phyloP scores from a whole-genome alignment of 2,329 filamentous ascomycete genomes.

The Epichloe brachyelytri region DNA sequence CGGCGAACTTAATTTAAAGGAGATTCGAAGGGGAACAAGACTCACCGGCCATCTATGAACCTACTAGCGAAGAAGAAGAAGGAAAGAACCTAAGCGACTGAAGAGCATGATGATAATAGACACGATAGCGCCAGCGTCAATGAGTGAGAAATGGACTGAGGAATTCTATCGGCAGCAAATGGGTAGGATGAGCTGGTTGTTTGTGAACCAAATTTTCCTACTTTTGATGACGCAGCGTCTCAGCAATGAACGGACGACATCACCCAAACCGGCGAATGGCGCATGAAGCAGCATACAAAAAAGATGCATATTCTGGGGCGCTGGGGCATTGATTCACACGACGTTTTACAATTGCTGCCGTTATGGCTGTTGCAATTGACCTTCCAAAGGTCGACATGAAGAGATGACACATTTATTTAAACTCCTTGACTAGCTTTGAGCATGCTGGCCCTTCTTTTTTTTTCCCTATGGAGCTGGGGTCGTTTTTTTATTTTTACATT shows the following conservation, averaged over 20 bases:
- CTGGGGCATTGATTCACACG: conserved; percentile 20
- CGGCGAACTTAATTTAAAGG: too few species aligned
- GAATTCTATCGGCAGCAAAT: neutral
- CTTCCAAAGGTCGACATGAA: conserved; percentile 5
- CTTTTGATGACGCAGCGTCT: conserved; percentile 20
- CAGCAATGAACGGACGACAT: conserved; percentile 20
- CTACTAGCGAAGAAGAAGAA: neutral
- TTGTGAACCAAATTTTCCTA: conserved; percentile 10
- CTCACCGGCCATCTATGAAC: neutral
- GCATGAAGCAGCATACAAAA: conserved; percentile 16
- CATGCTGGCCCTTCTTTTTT: neutral
- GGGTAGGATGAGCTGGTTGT: neutral
- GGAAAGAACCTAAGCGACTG: neutral
- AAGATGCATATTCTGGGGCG: conserved; percentile 25
- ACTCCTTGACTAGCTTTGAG: neutral
- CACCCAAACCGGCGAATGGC: conserved; percentile 26
- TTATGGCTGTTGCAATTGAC: conserved; percentile 7
- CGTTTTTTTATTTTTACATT: neutral
- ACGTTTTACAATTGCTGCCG: conserved; percentile 17
- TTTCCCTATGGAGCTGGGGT: neutral
- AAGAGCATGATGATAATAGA: neutral
- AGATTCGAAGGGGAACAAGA: neutral
- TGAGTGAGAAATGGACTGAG: neutral
- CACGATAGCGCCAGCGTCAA: neutral
- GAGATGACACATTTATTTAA: conserved; percentile 3